phyloP scores from a whole-genome alignment of 2,329 filamentous ascomycete species.

The Xylaria multiplex region DNA sequence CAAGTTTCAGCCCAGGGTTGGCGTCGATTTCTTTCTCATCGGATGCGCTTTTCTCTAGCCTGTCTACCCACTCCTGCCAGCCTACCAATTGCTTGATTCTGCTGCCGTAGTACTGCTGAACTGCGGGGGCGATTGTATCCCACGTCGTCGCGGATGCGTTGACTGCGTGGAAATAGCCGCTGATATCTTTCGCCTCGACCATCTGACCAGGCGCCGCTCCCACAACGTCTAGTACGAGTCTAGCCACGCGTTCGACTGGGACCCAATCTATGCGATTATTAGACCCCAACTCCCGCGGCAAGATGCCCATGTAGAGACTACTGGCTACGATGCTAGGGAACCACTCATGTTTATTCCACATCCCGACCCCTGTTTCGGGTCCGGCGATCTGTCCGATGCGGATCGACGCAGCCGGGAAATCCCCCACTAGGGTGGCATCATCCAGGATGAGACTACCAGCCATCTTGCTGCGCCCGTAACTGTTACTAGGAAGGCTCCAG shows the following conservation, averaged over 20 bases:
- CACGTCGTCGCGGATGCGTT: constrained; percentile 56
- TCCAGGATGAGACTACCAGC: constrained; percentile 55
- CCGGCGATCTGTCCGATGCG: constrained; percentile 61
- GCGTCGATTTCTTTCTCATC: constrained; percentile 14
- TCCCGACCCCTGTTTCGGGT: constrained; percentile 51
- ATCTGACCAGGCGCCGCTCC: constrained; percentile 45
- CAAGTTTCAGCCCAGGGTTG: constrained; percentile 28
- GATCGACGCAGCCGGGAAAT: constrained; percentile 53
- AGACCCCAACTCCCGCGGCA: constrained; percentile 58
- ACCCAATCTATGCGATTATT: constrained; percentile 62
- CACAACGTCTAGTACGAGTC: constrained; percentile 57
- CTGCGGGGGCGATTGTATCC: constrained; percentile 52
- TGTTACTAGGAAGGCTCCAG: constrained; percentile 46
- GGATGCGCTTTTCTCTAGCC: constrained; percentile 53
- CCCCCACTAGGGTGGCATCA: constrained; percentile 48
- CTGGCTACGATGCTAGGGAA: constrained; percentile 61
- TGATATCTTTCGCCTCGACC: constrained; percentile 44
- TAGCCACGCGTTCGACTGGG: constrained; percentile 59
- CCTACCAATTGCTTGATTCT: constrained; percentile 53
- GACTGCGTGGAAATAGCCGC: constrained; percentile 59
- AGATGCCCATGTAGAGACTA: constrained; percentile 57
- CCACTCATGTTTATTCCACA: constrained; percentile 68
- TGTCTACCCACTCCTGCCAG: constrained; percentile 57
- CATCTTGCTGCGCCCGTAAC: constrained; percentile 58
- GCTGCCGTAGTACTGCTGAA: constrained; percentile 54